Evolutionary conservation across 2,329 filamentous ascomycete genomes (phyloP).

Genomic region (Paecilomyces variotii): DNA sequence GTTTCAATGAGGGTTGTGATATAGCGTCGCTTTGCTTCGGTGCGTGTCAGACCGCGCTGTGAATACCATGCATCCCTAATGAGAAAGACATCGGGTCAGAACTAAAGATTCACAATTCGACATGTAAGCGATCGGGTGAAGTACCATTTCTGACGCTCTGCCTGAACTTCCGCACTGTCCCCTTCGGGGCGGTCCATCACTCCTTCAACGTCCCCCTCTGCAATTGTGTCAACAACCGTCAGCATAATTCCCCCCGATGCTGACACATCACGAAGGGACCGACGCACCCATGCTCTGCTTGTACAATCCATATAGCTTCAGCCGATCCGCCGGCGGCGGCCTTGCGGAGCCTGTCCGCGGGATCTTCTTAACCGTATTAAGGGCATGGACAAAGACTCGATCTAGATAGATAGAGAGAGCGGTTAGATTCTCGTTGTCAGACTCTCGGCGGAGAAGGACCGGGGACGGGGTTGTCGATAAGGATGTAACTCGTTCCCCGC

Average conservation of each 20-base stretch:
- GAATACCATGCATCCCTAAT: constrained; percentile 84
- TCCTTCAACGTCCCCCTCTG: constrained; percentile 86
- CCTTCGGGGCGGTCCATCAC: constrained; percentile 76
- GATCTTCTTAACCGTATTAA: constrained; percentile 98
- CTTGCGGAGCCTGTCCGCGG: constrained; percentile 85
- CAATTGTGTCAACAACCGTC: constrained; percentile 3
- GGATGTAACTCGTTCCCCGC: background rate
- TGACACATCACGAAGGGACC: background rate
- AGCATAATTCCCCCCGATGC: constrained; percentile 4
- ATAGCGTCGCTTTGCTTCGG: constrained; percentile 89
- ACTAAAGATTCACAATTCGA: background rate
- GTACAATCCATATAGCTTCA: constrained; percentile 94
- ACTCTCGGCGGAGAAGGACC: background rate
- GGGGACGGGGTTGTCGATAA: background rate
- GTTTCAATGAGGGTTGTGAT: constrained; percentile 91
- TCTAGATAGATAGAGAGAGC: constrained; percentile 47
- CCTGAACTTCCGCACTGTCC: constrained; percentile 42
- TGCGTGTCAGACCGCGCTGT: constrained; percentile 73
- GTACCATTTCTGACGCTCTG: constrained; percentile 61
- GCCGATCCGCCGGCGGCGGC: constrained; percentile 73
- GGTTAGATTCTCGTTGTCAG: background rate
- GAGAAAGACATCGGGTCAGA: background rate
- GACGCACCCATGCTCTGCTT: constrained; percentile 82
- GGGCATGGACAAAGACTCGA: constrained; percentile 95
- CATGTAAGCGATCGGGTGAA: background rate